These are phyloP conservation scores for Fusarium lyarnte DNA, from an alignment of 2,329 filamentous ascomycete genomes.

Conservation along the genomic window DNA sequence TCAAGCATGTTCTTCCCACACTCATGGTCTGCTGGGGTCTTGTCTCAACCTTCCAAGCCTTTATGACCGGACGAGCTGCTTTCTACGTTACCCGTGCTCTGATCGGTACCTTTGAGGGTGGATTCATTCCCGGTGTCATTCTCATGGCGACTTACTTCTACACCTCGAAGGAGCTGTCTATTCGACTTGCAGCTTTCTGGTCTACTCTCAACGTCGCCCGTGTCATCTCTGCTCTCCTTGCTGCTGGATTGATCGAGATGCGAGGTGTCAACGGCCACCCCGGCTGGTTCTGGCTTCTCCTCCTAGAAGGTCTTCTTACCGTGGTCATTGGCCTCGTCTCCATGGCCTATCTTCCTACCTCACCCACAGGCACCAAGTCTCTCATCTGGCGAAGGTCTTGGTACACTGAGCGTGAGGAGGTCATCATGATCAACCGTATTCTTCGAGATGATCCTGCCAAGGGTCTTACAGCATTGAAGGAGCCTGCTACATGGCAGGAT, in stretches of 20 bases:
- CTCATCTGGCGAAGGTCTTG: conserved; percentile 70
- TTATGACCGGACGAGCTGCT: conserved; percentile 56
- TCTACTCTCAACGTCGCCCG: conserved; percentile 56
- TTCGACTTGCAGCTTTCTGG: conserved; percentile 76
- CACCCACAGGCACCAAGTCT: conserved; percentile 72
- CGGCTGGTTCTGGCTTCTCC: conserved; percentile 66
- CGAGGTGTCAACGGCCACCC: conserved; percentile 57
- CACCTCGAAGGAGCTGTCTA: conserved; percentile 72
- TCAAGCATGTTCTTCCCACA: conserved; percentile 63
- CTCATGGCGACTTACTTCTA: conserved; percentile 79
- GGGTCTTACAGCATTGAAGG: conserved; percentile 57
- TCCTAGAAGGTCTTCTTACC: conserved; percentile 57
- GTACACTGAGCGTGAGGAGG: conserved; percentile 74
- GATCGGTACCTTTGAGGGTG: conserved; percentile 64
- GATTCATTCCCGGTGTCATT: conserved; percentile 68
- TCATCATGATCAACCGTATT: conserved; percentile 73
- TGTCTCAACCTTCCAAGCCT: conserved; percentile 60
- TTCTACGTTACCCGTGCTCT: conserved; percentile 63
- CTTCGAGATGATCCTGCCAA: conserved; percentile 65
- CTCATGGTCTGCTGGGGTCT: conserved; percentile 62
- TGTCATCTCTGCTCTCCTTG: conserved; percentile 59
- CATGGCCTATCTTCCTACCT: conserved; percentile 69
- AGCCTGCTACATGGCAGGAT: conserved; percentile 54
- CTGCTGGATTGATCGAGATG: conserved; percentile 60
- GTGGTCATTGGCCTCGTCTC: conserved; percentile 63